phyloP scores from a whole-genome alignment of 257 asterid species.

The Catharanthus roseus region DNA sequence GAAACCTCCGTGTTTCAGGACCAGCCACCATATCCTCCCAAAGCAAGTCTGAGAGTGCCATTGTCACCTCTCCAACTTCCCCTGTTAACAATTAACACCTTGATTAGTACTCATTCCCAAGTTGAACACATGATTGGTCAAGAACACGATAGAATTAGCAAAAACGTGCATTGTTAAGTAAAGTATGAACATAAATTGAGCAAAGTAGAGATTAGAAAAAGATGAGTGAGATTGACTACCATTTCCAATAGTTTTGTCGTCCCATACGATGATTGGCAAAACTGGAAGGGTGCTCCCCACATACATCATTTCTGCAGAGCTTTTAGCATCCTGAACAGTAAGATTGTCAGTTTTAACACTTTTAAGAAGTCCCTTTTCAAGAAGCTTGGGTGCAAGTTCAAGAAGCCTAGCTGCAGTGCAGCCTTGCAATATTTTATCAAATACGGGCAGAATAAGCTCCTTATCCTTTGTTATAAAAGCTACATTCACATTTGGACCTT shows the following conservation, averaged over 20 bases:
- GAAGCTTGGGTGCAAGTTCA: conserved; percentile 61
- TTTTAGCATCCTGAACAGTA: conserved; percentile 50
- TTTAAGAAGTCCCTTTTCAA: conserved; percentile 53
- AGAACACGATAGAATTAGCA: background rate
- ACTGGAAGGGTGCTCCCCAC: conserved; percentile 93
- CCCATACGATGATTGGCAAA: conserved; percentile 68
- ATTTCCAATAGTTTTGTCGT: conserved; percentile 70
- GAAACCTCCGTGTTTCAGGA: conserved; percentile 53
- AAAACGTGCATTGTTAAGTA: background rate
- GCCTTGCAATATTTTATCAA: conserved; percentile 71
- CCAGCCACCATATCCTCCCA: conserved; percentile 93
- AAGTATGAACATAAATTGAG: background rate
- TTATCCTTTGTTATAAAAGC: conserved; percentile 56
- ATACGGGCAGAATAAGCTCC: conserved; percentile 64
- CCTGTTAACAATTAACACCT: conserved; percentile 31
- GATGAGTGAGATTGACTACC: conserved; percentile 32
- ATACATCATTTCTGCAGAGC: conserved; percentile 71
- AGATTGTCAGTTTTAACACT: conserved; percentile 42
- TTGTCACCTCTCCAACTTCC: conserved; percentile 74
- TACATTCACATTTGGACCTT: conserved; percentile 91
- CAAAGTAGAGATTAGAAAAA: conserved; percentile 7
- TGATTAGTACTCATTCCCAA: background rate
- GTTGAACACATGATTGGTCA: background rate
- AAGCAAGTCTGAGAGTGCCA: conserved; percentile 83
- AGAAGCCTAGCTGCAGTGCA: conserved; percentile 87